phyloP scores from a whole-genome alignment of 495 filamentous ascomycete genomes.

The Podospora appendiculata region DNA sequence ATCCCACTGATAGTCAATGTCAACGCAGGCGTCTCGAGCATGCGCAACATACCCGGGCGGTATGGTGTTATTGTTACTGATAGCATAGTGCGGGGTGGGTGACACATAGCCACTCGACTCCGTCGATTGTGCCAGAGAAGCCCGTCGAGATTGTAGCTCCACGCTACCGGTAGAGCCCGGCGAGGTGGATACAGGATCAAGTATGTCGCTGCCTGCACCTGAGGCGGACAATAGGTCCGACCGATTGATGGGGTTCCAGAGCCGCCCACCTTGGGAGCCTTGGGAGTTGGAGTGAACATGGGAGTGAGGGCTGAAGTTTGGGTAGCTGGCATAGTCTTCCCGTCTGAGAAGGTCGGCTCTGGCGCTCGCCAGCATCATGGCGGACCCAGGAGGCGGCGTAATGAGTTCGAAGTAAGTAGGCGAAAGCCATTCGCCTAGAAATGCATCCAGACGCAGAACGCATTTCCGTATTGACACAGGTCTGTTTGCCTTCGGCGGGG shows the following conservation, averaged over 20 bases:
- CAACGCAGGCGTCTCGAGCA: slow-evolving; percentile 80
- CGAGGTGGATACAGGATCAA: slow-evolving; percentile 8
- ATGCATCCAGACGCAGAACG: slow-evolving; percentile 76
- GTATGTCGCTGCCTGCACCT: slow-evolving; percentile 13
- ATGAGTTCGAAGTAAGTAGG: slow-evolving; percentile 90
- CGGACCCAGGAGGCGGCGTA: slow-evolving; percentile 76
- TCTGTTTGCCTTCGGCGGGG: background rate
- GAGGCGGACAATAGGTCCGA: slow-evolving; percentile 1
- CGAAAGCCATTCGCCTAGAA: slow-evolving; percentile 91
- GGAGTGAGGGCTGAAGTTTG: slow-evolving; percentile 25
- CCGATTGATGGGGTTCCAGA: slow-evolving; percentile 26
- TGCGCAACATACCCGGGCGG: slow-evolving; percentile 83
- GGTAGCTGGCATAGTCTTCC: slow-evolving; percentile 51
- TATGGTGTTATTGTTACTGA: slow-evolving; percentile 72
- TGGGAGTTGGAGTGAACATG: slow-evolving; percentile 21
- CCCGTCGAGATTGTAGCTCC: slow-evolving; percentile 1
- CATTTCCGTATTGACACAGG: slow-evolving; percentile 37
- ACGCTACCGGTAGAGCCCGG: slow-evolving; percentile 14
- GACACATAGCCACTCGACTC: slow-evolving; percentile 51
- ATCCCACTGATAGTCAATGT: slow-evolving; percentile 91
- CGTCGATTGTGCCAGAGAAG: slow-evolving; percentile 2
- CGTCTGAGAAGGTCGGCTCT: slow-evolving; percentile 75
- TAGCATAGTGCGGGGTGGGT: slow-evolving; percentile 74
- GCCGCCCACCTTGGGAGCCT: slow-evolving; percentile 20
- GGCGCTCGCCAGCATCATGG: slow-evolving; percentile 77